A percentile compares a stretch with the other conserved stretches of the same genome.
These are phyloP conservation scores for Fusarium lateritium DNA, from an alignment of 2,329 filamentous ascomycete species.

Conservation along the genomic window DNA sequence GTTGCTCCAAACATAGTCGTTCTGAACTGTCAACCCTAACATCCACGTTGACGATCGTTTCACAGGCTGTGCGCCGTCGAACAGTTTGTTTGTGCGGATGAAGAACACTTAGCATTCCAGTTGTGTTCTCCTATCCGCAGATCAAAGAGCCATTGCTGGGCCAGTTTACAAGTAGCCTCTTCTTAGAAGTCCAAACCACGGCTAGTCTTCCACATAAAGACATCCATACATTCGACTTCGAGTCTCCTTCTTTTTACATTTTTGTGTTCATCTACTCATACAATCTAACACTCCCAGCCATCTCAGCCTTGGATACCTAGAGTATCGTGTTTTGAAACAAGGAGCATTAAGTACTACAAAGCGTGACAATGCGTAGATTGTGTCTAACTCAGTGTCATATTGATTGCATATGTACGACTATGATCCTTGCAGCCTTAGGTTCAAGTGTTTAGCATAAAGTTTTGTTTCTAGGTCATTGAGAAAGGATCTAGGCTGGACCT, in stretches of 20 bases:
- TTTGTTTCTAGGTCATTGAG: slow-evolving; percentile 8
- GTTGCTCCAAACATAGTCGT: neutral
- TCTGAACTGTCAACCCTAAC: neutral
- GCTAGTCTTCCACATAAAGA: too few species aligned
- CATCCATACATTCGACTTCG: too few species aligned
- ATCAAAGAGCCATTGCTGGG: too few species aligned
- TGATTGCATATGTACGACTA: slow-evolving; percentile 13
- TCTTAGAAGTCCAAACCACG: too few species aligned
- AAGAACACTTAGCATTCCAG: neutral
- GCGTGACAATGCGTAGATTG: neutral
- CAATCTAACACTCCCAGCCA: too few species aligned
- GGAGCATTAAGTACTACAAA: neutral
- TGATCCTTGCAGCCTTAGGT: neutral
- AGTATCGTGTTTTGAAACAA: neutral
- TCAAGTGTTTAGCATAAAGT: neutral
- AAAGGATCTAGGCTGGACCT: slow-evolving; percentile 5
- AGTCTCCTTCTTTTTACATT: too few species aligned
- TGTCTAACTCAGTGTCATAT: neutral
- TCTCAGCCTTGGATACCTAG: neutral
- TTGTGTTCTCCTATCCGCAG: too few species aligned
- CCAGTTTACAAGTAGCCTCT: too few species aligned
- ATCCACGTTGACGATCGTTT: neutral
- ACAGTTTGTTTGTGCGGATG: neutral
- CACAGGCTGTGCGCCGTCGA: neutral
- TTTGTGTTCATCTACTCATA: too few species aligned